Evolutionary conservation across 1,284 basidiomycete genomes (phyloP), one percentile per base, ranked within the genome.

Genomic region (Moesziomyces globuligerus): DNA sequence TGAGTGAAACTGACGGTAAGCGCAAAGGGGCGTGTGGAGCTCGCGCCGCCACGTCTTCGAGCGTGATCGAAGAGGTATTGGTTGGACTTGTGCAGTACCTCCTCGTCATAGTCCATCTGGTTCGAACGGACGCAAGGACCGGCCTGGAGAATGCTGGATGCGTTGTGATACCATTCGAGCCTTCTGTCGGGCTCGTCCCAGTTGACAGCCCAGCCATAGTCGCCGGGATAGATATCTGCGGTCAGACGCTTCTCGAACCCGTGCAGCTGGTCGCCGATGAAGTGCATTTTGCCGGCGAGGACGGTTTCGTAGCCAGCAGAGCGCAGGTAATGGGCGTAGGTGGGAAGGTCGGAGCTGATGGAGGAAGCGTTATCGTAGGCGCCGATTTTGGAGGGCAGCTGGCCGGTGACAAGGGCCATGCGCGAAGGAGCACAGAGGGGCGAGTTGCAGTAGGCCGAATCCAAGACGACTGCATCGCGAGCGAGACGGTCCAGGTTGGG

Each of bases 101-200:
- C 62, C 34, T 65, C 62, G 45, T 65, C 62, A 43, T 58, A 65
- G 47, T 65, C 62, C 62, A 65, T 65, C 62, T 65, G 62, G 44
- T 65, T 65, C 13, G 54, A 58, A 17, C 62, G 62, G 21, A 65
- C 62, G 25, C 62, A 65, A 3, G 62, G 62, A 9, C 62, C 62
- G 7, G 62, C 62, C 34, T 65, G 62, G 23, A 65, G 55, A 43
- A 65, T 65, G 43, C 62, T 65, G 7, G 62, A 65, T 5, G 62
- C 55, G 38, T 65, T 65, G 55, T 65, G 62, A 17, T 65, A 65
- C 62, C 62, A 65, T 37, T 65, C 62, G 20, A 65, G 50, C 37
- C 62, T 47, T 5, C 55, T 44, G 43, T 65, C 62, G 7, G 62
- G 62, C 26, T 58, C 45, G 28, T 65, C 62, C 62, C 62, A 65